These are phyloP conservation scores for Sporisorium scitamineum DNA, from an alignment of 1,284 basidiomycete species.

Conservation along the genomic window DNA sequence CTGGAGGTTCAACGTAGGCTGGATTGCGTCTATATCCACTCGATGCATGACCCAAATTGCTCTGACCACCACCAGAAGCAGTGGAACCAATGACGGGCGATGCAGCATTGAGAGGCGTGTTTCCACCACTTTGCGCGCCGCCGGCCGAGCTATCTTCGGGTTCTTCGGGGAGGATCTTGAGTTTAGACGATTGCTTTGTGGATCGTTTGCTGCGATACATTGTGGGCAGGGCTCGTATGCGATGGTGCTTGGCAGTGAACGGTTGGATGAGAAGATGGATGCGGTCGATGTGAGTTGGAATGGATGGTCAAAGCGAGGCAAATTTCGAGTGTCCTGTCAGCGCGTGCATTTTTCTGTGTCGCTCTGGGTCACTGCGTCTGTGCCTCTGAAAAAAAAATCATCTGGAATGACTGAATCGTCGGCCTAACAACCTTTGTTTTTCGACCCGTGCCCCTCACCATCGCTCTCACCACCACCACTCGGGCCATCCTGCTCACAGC, in stretches of 20 bases:
- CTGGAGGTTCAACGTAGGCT: conserved; percentile 23
- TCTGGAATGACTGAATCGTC: background rate
- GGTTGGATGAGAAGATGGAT: background rate
- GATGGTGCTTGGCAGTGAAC: background rate
- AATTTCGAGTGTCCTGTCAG: background rate
- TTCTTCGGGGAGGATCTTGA: conserved; percentile 93
- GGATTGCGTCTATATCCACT: conserved; percentile 29
- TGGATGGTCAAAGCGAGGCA: conserved; percentile 18
- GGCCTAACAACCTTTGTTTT: background rate
- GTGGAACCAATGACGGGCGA: conserved; percentile 25
- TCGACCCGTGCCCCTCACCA: background rate
- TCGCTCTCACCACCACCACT: background rate
- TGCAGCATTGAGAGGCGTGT: conserved; percentile 32
- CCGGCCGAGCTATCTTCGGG: conserved; percentile 74
- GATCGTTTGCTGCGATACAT: conserved; percentile 69
- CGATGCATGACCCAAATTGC: conserved; percentile 2
- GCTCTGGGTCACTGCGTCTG: background rate
- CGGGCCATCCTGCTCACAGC: too few relatives aligned
- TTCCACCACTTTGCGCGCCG: conserved; percentile 26
- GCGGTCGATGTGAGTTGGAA: background rate
- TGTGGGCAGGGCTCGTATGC: background rate
- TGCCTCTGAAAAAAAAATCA: background rate
- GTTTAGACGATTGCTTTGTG: conserved; percentile 87
- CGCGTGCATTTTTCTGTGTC: background rate
- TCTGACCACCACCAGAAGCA: background rate